These are phyloP conservation scores for Colletotrichum orchidophilum DNA, from an alignment of 2,329 filamentous ascomycete species.

Conservation along the genomic window DNA sequence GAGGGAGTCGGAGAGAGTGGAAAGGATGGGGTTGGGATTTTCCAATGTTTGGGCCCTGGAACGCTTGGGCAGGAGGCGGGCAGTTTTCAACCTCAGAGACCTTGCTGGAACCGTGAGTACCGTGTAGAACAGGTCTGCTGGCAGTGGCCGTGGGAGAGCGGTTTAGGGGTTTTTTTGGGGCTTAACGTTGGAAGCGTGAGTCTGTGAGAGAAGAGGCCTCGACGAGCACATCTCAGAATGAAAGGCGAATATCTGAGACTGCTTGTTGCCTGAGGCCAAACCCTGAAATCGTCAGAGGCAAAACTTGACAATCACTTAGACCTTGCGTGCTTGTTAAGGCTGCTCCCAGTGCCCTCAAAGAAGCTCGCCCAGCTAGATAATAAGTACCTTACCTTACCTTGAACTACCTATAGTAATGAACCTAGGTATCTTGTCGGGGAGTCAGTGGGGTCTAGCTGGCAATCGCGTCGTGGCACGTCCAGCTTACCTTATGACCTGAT, in stretches of 20 bases:
- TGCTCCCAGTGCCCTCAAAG: background rate
- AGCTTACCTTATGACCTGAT: background rate
- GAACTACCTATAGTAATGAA: background rate
- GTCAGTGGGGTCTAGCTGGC: background rate
- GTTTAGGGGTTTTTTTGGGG: too few species aligned
- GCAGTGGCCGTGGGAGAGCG: background rate
- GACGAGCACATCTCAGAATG: conserved; percentile 32
- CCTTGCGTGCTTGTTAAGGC: background rate
- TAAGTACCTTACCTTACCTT: background rate
- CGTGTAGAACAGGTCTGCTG: background rate
- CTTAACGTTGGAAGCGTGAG: too few species aligned
- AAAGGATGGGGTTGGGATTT: conserved; percentile 41
- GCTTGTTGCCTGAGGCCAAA: conserved; percentile 29
- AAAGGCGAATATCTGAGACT: conserved; percentile 31
- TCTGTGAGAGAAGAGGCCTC: too few species aligned
- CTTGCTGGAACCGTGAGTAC: conserved; percentile 13
- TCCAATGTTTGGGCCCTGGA: conserved; percentile 36
- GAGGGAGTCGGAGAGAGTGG: conserved; percentile 22
- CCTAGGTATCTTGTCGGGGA: background rate
- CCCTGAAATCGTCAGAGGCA: background rate
- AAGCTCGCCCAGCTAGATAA: too few species aligned
- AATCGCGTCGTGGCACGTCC: background rate
- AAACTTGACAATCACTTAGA: background rate
- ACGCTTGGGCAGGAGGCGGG: conserved; percentile 34
- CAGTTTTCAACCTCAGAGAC: too few species aligned